Evolutionary conservation across 371 early-diverging fungal species (phyloP), one percentile per base, ranked within the genome.

Genomic region (Lichtheimia ornata): DNA sequence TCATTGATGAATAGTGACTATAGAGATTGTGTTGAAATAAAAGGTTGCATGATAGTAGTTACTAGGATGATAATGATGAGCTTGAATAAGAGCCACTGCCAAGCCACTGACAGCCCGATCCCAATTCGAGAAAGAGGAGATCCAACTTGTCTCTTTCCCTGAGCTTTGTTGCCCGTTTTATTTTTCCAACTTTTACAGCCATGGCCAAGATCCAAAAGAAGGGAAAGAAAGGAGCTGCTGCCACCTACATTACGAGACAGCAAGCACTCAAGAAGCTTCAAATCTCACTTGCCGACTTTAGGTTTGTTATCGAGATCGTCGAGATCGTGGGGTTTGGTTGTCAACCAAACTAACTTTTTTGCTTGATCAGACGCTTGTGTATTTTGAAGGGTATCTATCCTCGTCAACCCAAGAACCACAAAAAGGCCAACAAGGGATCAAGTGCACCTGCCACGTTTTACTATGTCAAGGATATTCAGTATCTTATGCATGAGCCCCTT

Each of bases 381-480:
- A 98, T 98, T 72, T 79, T 98, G 64, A 98, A 98, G 82, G 99
- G 99, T 35, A 92, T 98, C 63, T 97, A 97, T 78, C 99, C 99
- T 17, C 91, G 94, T 50, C 96, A 96, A 72, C 99, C 99, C 45
- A 88, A 86, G 63, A 94, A 92, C 83, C 90, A 92, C 70, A 95
- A 95, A 83, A 95, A 94, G 76, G 93, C 93, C 78, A 89, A 90
- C 80, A 90, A 91, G 74, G 96, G 96, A n/a, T 91, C 92, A 18
- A 90, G 94, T 11, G 89, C 90, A 30, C 90, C 91, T 24, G 81
- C 90, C 7, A 97, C 96, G 15, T 96, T 91, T 70, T 98, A 97
- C 73, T 94, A 90, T 81, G 77, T 89, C 63, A 97, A 97, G 77
- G 99, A 98, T 76, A 95, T 98, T 66, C 91, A 93, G 76, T 94